Conservation (phyloP, 202 grass and related monocot species). For the Tripidium arundinaceum region DNA sequence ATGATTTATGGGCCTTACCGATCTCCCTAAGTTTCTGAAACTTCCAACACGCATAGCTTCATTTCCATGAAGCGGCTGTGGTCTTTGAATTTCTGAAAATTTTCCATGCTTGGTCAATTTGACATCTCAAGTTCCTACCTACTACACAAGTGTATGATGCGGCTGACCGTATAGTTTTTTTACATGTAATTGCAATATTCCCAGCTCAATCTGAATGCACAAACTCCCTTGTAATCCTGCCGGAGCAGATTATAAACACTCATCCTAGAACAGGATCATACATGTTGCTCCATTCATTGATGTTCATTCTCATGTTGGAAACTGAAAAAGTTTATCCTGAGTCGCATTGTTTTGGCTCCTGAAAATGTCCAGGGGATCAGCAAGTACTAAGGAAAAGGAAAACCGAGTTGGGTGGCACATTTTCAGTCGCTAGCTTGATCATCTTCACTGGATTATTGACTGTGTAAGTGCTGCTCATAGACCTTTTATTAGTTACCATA, state of each 20-base stretch:
- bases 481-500: not conserved
- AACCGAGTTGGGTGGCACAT: constrained; percentile 84
- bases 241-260: not conserved
- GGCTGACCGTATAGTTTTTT: not conserved
- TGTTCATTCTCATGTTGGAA: not conserved
- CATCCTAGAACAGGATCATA: not conserved
- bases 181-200: not conserved
- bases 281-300: not conserved
- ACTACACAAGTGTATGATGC: not conserved
- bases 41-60: no score
- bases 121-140: not conserved
- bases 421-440: constrained; percentile 64
- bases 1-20: not conserved
- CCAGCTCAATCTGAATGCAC: not conserved
- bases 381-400: constrained; percentile 74
- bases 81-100: not conserved
- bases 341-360: constrained; percentile 5
- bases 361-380: constrained; percentile 59
- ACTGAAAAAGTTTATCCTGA: not conserved
- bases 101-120: not conserved
- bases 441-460: constrained; percentile 73
- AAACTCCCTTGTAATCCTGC: not conserved
- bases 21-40: no score
- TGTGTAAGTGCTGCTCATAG: constrained; percentile 49
- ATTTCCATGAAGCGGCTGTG: not conserved